Percentiles rank a stretch among this genome's conserved stretches.
Evolutionary conservation across 768 basidiomycete species (phyloP).

Genomic region (Termitomyces sp.): DNA sequence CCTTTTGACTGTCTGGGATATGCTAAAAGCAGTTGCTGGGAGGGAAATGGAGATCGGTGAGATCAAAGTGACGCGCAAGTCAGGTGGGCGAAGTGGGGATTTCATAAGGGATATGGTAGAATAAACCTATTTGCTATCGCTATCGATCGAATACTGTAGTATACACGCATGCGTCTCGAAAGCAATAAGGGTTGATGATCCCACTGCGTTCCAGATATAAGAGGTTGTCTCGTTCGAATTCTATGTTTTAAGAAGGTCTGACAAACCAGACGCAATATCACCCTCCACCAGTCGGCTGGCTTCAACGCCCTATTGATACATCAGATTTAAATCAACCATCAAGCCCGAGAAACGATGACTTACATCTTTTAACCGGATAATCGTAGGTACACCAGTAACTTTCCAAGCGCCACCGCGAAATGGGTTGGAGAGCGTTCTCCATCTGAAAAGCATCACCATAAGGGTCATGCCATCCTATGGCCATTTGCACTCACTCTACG

Average conservation of each 20-base stretch:
- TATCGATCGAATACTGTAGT: not conserved
- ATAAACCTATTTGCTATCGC: not conserved
- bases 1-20: constrained; percentile 85
- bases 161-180: not conserved
- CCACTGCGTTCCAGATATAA: too few species aligned
- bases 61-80: constrained; percentile 59
- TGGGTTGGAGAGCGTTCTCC: constrained; percentile 54
- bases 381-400: constrained; percentile 55
- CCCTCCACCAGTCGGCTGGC: constrained; percentile 36
- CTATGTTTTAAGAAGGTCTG: constrained; percentile 21
- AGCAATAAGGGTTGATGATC: not conserved
- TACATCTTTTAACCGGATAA: constrained; percentile 56
- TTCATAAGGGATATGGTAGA: constrained; percentile 36
- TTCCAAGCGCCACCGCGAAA: constrained; percentile 64
- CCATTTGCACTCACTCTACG: constrained; percentile 41
- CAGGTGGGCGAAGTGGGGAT: constrained; percentile 71
- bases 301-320: constrained; percentile 28
- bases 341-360: not conserved
- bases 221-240: not conserved
- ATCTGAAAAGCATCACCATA: constrained; percentile 34
- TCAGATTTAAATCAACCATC: not conserved
- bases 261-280: constrained; percentile 27
- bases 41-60: constrained; percentile 76
- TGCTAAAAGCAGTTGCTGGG: constrained; percentile 90
- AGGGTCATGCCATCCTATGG: not conserved